Percentiles rank a stretch among this genome's conserved stretches.
These are phyloP conservation scores for Phialemoniopsis sp. DNA, from an alignment of 2,329 filamentous ascomycete genomes.

Conservation along the genomic window DNA sequence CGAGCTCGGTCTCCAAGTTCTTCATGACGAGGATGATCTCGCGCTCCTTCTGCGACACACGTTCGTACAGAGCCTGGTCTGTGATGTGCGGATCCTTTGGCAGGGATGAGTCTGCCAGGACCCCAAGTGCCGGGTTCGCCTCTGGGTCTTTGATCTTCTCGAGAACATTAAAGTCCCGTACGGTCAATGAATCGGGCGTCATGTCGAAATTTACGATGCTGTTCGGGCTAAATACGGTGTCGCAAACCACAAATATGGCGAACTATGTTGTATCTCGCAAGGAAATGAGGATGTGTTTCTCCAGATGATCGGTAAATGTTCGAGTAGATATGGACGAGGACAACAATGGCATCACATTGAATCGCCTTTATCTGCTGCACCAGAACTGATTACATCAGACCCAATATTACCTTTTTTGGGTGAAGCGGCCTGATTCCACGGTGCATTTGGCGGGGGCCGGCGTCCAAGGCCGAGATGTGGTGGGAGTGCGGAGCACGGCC, in stretches of 20 bases:
- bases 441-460: too few species aligned
- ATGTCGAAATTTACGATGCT: conserved; percentile 26
- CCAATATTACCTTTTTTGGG: too few species aligned
- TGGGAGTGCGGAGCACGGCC: conserved; percentile 14
- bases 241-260: conserved; percentile 1
- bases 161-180: conserved; percentile 57
- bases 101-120: conserved; percentile 49
- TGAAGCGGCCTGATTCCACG: too few species aligned
- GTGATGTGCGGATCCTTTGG: conserved; percentile 55
- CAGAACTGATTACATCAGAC: too few species aligned
- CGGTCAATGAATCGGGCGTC: conserved; percentile 46
- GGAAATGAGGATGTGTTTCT: too few species aligned
- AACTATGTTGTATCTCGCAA: too few species aligned
- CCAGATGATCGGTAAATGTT: too few species aligned
- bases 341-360: too few species aligned
- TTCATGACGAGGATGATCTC: conserved; percentile 52
- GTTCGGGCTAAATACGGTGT: not conserved
- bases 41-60: conserved; percentile 45
- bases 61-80: conserved; percentile 45
- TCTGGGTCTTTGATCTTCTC: conserved; percentile 66
- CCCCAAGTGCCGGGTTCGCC: conserved; percentile 48
- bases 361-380: too few species aligned
- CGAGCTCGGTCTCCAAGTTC: conserved; percentile 44
- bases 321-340: too few species aligned
- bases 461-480: too few species aligned